Evolutionary conservation across 306 rosid genomes (phyloP).

Genomic region (Lablab purpureus): DNA sequence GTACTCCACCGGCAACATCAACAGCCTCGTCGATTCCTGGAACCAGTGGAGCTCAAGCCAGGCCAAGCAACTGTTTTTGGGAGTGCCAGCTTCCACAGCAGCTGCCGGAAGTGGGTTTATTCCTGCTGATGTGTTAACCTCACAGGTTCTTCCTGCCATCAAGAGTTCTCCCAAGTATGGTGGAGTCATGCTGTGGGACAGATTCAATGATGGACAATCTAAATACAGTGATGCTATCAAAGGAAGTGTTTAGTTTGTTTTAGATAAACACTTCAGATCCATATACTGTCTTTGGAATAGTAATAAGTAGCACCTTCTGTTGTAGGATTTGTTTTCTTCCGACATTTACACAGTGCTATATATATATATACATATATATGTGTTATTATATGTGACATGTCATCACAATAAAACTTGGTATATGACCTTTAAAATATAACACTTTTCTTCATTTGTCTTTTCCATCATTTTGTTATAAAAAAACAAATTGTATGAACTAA

Average conservation of each 20-base stretch:
- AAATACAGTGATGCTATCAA: constrained; percentile 32
- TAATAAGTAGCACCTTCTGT: constrained; percentile 33
- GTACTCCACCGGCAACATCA: background rate
- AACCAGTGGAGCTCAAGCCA: constrained; percentile 9
- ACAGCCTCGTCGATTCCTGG: background rate
- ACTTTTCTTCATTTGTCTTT: no score
- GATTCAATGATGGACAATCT: background rate
- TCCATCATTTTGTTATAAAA: no score
- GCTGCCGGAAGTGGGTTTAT: constrained; percentile 49
- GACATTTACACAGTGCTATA: background rate
- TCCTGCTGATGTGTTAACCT: constrained; percentile 52
- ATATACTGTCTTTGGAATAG: background rate
- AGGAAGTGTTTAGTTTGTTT: constrained; percentile 20
- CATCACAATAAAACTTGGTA: background rate
- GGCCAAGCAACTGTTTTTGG: background rate
- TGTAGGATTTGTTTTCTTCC: constrained; percentile 26
- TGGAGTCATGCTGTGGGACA: constrained; percentile 70
- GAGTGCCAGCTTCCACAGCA: background rate
- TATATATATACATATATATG: no score
- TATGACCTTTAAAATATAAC: background rate
- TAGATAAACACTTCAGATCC: background rate
- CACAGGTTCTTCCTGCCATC: constrained; percentile 63
- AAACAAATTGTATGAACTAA: no score
- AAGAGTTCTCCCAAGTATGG: constrained; percentile 58
- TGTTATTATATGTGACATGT: background rate